Evolutionary conservation across 1,284 basidiomycete genomes (phyloP), one percentile per base, ranked within the genome.

Genomic region (Volvariella volvacea): DNA sequence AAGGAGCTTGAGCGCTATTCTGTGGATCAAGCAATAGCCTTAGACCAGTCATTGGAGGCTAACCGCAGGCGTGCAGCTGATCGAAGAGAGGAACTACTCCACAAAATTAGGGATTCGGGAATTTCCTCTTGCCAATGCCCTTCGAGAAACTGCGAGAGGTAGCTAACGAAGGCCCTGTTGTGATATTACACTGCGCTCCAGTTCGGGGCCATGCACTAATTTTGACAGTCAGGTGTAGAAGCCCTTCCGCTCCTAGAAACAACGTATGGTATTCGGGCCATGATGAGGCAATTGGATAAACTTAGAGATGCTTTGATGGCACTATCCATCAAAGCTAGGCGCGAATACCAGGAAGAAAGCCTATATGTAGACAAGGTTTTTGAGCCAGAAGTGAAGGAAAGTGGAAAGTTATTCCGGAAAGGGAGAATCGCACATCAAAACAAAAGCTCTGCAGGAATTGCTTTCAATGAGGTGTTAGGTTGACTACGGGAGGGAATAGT

Each of bases 1-100:
- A 30, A 32, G 8, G 20, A 40, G 16, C 41, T 51, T 14, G 40
- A 42, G 21, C 20, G 28, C 1, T 30, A 51, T 14, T 53, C 50
- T 14, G 44, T 46, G 6, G 25, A 28, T 12, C 25, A 6, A 28
- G 12, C 6, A 6, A 28, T n/a, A n/a, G n/a, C 25, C 6, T 6
- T 6, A 12, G 6, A 28, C 12, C 25, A 12, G 6, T 12, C 12
- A 28, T 6, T 6, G 12, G 25, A 28, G 12, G 25, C 25, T 12
- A 12, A 28, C 6, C 25, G 25, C 25, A 28, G 25, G 17, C 47
- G 44, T 28, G 36, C 50, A 4, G 49, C 49, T 16, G 32, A 44
- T 12, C 47, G 49, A 43, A 43, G 53, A 21, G 40, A 48, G 15
- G 16, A 17, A 21, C 16, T 38, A 15, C 15, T 38, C 12, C 10